Percentiles rank a stretch among this genome's conserved stretches.
phyloP scores from a whole-genome alignment of 768 basidiomycete species.

The Sarcodon aspratus region DNA sequence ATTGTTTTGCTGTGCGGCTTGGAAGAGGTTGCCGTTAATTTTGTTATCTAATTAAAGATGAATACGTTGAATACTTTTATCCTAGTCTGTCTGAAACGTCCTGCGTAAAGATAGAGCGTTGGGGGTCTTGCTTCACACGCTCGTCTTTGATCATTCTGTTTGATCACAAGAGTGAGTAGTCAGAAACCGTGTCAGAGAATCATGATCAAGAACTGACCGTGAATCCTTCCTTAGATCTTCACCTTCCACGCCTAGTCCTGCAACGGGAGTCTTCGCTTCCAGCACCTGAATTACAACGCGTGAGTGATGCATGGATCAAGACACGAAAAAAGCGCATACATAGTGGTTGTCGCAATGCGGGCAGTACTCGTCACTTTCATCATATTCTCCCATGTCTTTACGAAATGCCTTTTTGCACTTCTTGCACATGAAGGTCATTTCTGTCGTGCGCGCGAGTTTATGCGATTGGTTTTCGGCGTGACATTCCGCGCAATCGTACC shows the following conservation, averaged over 20 bases:
- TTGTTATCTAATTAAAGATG: too few relatives aligned
- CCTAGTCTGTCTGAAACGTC: conserved; percentile 36
- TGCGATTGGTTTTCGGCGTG: conserved; percentile 82
- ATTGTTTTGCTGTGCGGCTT: too few relatives aligned
- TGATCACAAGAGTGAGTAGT: not conserved
- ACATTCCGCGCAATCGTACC: conserved; percentile 96
- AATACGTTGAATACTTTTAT: conserved; percentile 5
- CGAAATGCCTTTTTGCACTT: conserved; percentile 94
- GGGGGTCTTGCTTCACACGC: conserved; percentile 44
- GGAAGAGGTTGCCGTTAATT: too few relatives aligned
- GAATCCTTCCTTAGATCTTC: conserved; percentile 85
- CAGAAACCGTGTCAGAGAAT: conserved; percentile 1
- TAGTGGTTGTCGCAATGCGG: conserved; percentile 99
- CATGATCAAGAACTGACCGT: conserved; percentile 38
- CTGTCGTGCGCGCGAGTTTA: conserved; percentile 55
- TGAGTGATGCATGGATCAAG: not conserved
- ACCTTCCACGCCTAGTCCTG: conserved; percentile 78
- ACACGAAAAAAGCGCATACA: conserved; percentile 35
- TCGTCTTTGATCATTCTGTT: conserved; percentile 85
- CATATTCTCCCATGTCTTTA: conserved; percentile 86
- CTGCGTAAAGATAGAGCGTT: conserved; percentile 35
- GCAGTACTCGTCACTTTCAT: conserved; percentile 97
- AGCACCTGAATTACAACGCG: conserved; percentile 49
- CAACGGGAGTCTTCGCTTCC: conserved; percentile 85
- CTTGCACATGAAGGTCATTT: conserved; percentile 81